These are phyloP conservation scores for Flagelloscypha sp. DNA, from an alignment of 768 basidiomycete genomes.

Conservation along the genomic window DNA sequence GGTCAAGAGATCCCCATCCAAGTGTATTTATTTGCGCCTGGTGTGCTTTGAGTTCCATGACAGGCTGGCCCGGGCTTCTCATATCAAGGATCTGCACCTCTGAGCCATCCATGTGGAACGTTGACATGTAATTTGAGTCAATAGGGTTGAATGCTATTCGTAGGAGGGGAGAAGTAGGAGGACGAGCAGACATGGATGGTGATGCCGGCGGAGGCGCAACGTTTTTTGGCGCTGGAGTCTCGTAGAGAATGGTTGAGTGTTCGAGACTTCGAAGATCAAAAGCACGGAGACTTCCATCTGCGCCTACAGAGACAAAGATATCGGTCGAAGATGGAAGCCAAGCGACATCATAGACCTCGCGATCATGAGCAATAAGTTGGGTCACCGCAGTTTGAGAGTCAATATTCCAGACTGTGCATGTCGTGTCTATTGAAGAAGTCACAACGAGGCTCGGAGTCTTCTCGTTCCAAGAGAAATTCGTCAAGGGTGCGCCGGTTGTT, in stretches of 20 bases:
- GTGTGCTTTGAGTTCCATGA: slow-evolving; percentile 85
- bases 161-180: slow-evolving; percentile 72
- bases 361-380: slow-evolving; percentile 94
- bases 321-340: slow-evolving; percentile 96
- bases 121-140: slow-evolving; percentile 92
- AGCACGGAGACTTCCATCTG: slow-evolving; percentile 91
- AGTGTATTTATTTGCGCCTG: slow-evolving; percentile 76
- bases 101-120: slow-evolving; percentile 88
- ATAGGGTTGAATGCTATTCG: slow-evolving; percentile 87
- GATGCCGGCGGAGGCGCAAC: slow-evolving; percentile 50
- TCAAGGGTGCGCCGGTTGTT: slow-evolving; percentile 81
- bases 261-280: slow-evolving; percentile 95
- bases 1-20: slow-evolving; percentile 83
- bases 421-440: slow-evolving; percentile 97
- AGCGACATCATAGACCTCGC: slow-evolving; percentile 95
- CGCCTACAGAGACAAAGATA: slow-evolving; percentile 97
- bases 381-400: slow-evolving; percentile 90
- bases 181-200: slow-evolving; percentile 52
- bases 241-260: slow-evolving; percentile 97
- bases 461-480: slow-evolving; percentile 97
- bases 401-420: slow-evolving; percentile 99
- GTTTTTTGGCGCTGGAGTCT: slow-evolving; percentile 77
- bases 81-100: slow-evolving; percentile 94
- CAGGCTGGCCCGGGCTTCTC: slow-evolving; percentile 92
- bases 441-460: slow-evolving; percentile 86